Evolutionary conservation across 495 filamentous ascomycete genomes (phyloP), one percentile per base, ranked within the genome.

Genomic region (Xylaria scruposa): DNA sequence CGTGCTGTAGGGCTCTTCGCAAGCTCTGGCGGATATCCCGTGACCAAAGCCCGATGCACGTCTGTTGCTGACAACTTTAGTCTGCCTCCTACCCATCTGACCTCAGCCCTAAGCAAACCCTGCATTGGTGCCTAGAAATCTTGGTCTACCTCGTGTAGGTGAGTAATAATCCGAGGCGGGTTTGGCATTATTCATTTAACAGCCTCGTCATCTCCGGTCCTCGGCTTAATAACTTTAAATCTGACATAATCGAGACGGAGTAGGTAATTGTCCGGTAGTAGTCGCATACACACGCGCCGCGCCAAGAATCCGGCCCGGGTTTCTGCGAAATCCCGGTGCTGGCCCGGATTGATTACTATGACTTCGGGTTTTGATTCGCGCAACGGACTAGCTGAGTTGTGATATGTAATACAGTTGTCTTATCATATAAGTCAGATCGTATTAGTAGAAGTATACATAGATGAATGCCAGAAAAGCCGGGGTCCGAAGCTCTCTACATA

Each of bases 31-130:
- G 12, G 31, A 56, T 56, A 54, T 67, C 65, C 65, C 65, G 49
- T 67, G 65, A 67, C 49, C 49, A 42, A 42, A 54, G n/a, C 8
- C 65, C 65, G 31, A 67, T 56, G 65, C 65, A 67, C 29, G 65
- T 8, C 49, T 38, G 6, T 17, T 24, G 38, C 36, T 63, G 38
- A 60, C 58, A 38, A 2, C 17, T 60, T 9, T 38, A 31, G 38
- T 38, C n/a, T 38, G 15, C 21, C 17, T 7, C 29, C 29, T 65
- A 19, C 46, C 26, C 10, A 40, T 67, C 65, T 67, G 21, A 67
- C 65, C 65, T 67, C 47, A 67, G 65, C 65, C 47, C 47, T 67
- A 54, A 24, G 12, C 29, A 40, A 51, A 36, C 9, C 46, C 29
- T 51, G 63, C 46, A 5, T 53, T 47, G 29, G 19, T 51, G 46